Conservation (phyloP, 306 rosid genomes). For the Medicago arabica region DNA sequence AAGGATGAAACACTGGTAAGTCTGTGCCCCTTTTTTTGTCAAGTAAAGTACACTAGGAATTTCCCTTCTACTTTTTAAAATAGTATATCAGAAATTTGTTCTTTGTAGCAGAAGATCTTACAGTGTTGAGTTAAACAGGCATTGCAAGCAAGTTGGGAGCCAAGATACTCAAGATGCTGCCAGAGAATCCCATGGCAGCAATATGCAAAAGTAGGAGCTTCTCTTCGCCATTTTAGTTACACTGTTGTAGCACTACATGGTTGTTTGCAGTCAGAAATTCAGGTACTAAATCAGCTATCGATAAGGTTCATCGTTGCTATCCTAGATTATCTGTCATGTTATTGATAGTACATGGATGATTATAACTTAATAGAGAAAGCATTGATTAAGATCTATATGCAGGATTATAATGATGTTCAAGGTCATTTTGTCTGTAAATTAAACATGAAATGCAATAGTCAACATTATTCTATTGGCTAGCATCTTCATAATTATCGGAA, state of each 20-base stretch:
- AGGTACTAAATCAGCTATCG: slow-evolving; percentile 52
- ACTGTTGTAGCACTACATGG: slow-evolving; percentile 91
- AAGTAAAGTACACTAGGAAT: slow-evolving; percentile 1
- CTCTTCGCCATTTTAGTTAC: slow-evolving; percentile 90
- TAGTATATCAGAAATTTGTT: not conserved
- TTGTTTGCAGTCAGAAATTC: slow-evolving; percentile 79
- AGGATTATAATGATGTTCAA: slow-evolving; percentile 20
- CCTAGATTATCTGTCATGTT: slow-evolving; percentile 36
- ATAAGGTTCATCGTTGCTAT: slow-evolving; percentile 16
- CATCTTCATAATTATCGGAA: slow-evolving; percentile 11
- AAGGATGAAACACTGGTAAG: slow-evolving; percentile 79
- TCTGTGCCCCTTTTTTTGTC: slow-evolving; percentile 22
- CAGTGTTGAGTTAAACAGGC: slow-evolving; percentile 60
- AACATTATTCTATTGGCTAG: slow-evolving; percentile 11
- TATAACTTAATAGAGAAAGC: not conserved
- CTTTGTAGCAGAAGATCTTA: slow-evolving; percentile 2
- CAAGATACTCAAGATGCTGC: slow-evolving; percentile 75
- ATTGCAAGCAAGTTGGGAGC: slow-evolving; percentile 94
- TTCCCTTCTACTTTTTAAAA: not conserved
- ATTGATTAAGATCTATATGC: not conserved
- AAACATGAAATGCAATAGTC: not conserved
- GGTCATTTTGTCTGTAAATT: not conserved
- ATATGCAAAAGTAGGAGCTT: slow-evolving; percentile 76
- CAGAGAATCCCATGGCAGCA: slow-evolving; percentile 79
- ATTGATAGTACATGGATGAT: slow-evolving; percentile 36